A percentile compares a stretch with the other conserved stretches of the same genome.
These are phyloP conservation scores for Arthrobotrys pseudoclavata DNA, from an alignment of 2,329 filamentous ascomycete species.

Conservation along the genomic window DNA sequence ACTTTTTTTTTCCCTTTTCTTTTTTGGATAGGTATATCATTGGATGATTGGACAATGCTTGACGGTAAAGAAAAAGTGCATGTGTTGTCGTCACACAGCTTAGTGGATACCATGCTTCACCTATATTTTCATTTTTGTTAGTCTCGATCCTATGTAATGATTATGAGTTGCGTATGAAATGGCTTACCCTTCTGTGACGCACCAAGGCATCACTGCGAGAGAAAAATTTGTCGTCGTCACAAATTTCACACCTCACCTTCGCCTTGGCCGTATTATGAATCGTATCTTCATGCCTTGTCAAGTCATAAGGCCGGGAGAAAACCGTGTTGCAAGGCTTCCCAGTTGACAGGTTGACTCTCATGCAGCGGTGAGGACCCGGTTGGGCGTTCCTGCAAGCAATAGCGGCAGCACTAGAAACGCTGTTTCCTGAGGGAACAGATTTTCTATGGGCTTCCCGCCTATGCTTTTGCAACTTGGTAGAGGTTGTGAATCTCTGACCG, in stretches of 20 bases:
- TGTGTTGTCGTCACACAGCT: constrained; percentile 28
- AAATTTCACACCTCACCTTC: constrained; percentile 92
- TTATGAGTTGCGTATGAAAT: constrained; percentile 31
- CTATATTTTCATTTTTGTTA: constrained; percentile 60
- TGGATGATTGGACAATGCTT: constrained; percentile 32
- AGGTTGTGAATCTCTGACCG: constrained; percentile 87
- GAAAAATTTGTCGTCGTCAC: constrained; percentile 96
- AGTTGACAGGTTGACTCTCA: constrained; percentile 92
- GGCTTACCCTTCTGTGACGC: constrained; percentile 76
- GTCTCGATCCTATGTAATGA: constrained; percentile 39
- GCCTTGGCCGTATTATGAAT: constrained; percentile 96
- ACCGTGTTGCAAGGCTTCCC: constrained; percentile 94
- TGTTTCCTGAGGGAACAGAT: constrained; percentile 71
- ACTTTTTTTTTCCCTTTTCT: constrained; percentile 12
- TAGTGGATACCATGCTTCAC: constrained; percentile 64
- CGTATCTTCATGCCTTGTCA: constrained; percentile 95
- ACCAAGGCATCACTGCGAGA: constrained; percentile 95
- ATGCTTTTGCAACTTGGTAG: constrained; percentile 89
- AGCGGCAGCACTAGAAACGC: constrained; percentile 68
- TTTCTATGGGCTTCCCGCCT: constrained; percentile 93
- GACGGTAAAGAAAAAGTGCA: neutral
- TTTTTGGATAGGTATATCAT: neutral
- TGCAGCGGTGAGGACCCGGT: constrained; percentile 91
- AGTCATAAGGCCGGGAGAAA: constrained; percentile 95
- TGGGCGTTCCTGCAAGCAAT: constrained; percentile 81